Evolutionary conservation across 345 rosid genomes (phyloP), one percentile per base, ranked within the genome.

Genomic region (Stellera chamaejasme): DNA sequence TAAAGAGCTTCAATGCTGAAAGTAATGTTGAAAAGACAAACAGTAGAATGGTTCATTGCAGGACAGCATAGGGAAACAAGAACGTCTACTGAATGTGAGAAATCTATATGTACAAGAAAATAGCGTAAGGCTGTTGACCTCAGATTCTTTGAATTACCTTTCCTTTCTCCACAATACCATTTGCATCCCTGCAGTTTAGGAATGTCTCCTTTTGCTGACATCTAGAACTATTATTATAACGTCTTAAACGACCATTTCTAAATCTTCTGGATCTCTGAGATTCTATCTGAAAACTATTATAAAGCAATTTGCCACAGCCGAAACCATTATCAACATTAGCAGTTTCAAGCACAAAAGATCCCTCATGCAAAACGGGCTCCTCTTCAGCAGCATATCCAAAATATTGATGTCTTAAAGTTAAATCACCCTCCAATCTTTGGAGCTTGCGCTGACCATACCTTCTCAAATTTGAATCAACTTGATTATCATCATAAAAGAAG

Each of bases 101-200:
- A 51, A 54, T 51, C 50, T n/a, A 43, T 62, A 19, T 19, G 66
- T 43, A 61, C 56, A 70, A 68, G 48, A 59, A 71, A 68, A 8
- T 45, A 3, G 50, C 49, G 62, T 59, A 72, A 58, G 64, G 53
- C 3, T 63, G 49, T 58, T 58, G 62, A 55, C 56, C 56, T 62
- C 25, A 60, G 61, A 50, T 72, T 72, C 77, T 64, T 48, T 67
- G 50, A 60, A 69, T 69, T 79, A 82, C 96, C 96, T 88, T 79
- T 65, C 62, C 71, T 69, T 66, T 73, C 63, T 76, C 72, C 70
- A 69, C 71, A 79, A 54, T 58, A 72, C 75, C 63, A 52, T 58
- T 69, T 25, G 82, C 62, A 76, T 67, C 75, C 73, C 68, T 62
- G 66, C 67, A 68, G 48, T 67, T 71, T 66, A 28, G 50, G 68